phyloP scores from a whole-genome alignment of 2,329 filamentous ascomycete species.

The Colletotrichum lini region DNA sequence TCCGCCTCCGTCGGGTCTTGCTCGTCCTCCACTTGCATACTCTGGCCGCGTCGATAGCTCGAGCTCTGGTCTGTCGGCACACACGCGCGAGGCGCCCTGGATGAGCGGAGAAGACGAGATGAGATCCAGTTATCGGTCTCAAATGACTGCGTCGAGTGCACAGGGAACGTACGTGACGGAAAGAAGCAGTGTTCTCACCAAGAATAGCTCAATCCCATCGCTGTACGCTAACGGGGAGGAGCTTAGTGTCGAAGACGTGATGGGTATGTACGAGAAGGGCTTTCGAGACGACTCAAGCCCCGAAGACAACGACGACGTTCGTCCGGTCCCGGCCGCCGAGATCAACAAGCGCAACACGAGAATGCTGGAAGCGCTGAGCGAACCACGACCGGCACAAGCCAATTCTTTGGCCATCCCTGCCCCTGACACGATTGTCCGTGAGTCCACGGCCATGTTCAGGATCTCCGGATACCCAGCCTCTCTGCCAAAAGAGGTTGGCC shows the following conservation, averaged over 20 bases:
- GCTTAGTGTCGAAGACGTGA: slow-evolving; percentile 76
- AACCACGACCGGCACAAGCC: slow-evolving; percentile 50
- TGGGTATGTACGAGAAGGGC: slow-evolving; percentile 78
- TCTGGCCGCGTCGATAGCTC: slow-evolving; percentile 53
- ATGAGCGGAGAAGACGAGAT: slow-evolving; percentile 64
- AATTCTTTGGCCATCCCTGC: slow-evolving; percentile 41
- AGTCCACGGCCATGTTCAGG: slow-evolving; percentile 56
- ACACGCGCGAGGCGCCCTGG: slow-evolving; percentile 61
- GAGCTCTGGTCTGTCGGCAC: slow-evolving; percentile 49
- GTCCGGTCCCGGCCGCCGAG: slow-evolving; percentile 58
- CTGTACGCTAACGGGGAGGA: slow-evolving; percentile 68
- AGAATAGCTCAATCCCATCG: slow-evolving; percentile 81
- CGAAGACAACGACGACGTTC: slow-evolving; percentile 50
- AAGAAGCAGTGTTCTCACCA: slow-evolving; percentile 85
- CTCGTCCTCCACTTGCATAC: slow-evolving; percentile 48
- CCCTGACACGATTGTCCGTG: slow-evolving; percentile 46
- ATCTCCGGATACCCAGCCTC: slow-evolving; percentile 56
- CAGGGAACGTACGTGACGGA: slow-evolving; percentile 80
- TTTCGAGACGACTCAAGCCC: slow-evolving; percentile 64
- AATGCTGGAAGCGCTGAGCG: slow-evolving; percentile 58
- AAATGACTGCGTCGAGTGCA: slow-evolving; percentile 67
- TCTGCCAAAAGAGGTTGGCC: slow-evolving; percentile 48
- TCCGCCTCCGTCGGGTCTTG: slow-evolving; percentile 47
- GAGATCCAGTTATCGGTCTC: slow-evolving; percentile 70
- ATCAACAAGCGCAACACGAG: slow-evolving; percentile 53